These are phyloP conservation scores for Jackrogersella minutella DNA, from an alignment of 495 filamentous ascomycete genomes.

Conservation along the genomic window DNA sequence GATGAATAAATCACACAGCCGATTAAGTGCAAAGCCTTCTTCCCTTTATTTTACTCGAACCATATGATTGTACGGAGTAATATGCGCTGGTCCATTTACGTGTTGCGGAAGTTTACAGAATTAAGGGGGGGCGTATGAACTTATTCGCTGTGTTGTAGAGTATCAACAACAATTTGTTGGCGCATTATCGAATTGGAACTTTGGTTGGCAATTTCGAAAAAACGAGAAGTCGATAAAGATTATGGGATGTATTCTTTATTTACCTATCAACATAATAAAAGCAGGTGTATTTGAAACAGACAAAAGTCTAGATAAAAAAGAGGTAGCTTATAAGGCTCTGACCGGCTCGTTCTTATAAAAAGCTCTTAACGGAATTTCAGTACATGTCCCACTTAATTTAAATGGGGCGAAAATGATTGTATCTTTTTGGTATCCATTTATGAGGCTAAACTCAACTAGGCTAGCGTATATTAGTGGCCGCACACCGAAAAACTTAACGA, in stretches of 20 bases:
- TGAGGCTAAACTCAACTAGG: too few relatives aligned
- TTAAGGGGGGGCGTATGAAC: constrained; percentile 10
- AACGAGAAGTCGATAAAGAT: constrained; percentile 25
- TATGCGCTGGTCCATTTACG: constrained; percentile 36
- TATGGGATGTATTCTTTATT: constrained; percentile 17
- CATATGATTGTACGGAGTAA: constrained; percentile 29
- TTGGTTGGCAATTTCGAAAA: constrained; percentile 28
- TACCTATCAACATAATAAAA: constrained; percentile 29
- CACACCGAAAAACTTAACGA: too few relatives aligned
- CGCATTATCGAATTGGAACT: constrained; percentile 19
- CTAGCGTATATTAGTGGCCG: too few relatives aligned
- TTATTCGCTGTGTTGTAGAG: constrained; percentile 18
- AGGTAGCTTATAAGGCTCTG: too few relatives aligned
- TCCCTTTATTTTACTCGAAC: constrained; percentile 4
- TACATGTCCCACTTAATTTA: too few relatives aligned
- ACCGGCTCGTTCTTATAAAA: too few relatives aligned
- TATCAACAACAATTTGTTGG: constrained; percentile 21
- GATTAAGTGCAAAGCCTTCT: constrained; percentile 9
- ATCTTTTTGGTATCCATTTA: too few relatives aligned
- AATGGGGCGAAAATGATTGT: too few relatives aligned
- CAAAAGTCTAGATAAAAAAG: neutral
- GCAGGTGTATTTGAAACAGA: constrained; percentile 23
- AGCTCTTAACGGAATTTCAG: too few relatives aligned
- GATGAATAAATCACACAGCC: constrained; percentile 27
- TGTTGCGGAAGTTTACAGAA: constrained; percentile 14